Conservation (phyloP, 2,329 filamentous ascomycete species). For the Pyrenochaeta sp. region DNA sequence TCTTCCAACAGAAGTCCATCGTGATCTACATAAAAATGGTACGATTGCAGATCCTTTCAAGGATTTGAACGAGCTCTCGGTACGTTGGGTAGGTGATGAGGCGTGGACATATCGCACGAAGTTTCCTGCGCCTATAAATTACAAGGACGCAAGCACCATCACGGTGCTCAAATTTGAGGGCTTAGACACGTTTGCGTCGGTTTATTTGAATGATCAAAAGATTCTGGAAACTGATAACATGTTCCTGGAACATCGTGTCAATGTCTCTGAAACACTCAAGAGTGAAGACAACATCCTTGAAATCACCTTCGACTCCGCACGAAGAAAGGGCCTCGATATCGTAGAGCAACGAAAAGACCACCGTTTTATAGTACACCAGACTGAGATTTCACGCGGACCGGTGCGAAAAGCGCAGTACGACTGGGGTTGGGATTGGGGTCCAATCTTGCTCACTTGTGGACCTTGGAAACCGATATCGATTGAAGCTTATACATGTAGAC, state of each 20-base stretch:
- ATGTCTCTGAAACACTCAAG: conserved; percentile 56
- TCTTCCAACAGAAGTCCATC: conserved; percentile 57
- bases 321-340: conserved; percentile 60
- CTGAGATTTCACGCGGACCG: conserved; percentile 60
- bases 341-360: conserved; percentile 64
- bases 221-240: conserved; percentile 69
- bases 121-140: conserved; percentile 42
- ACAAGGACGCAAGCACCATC: conserved; percentile 30
- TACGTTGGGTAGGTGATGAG: conserved; percentile 59
- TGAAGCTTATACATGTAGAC: conserved; percentile 71
- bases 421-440: conserved; percentile 62
- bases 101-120: conserved; percentile 54
- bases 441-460: conserved; percentile 57
- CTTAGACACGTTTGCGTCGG: conserved; percentile 69
- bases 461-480: conserved; percentile 75
- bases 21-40: conserved; percentile 56
- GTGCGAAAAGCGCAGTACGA: conserved; percentile 62
- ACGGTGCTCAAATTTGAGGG: conserved; percentile 67
- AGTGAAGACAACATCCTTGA: conserved; percentile 57
- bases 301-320: conserved; percentile 65
- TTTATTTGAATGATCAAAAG: conserved; percentile 61
- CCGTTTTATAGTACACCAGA: conserved; percentile 52
- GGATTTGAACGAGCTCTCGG: conserved; percentile 58
- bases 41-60: conserved; percentile 59
- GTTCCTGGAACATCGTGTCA: conserved; percentile 66